phyloP scores from a whole-genome alignment of 306 rosid species.

The Prunus persica region Prunus_persica_NCBIv2 NC_034009.1:11252001-11252500 shows the following conservation, averaged over 20 bases:
- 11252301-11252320: slow-evolving; percentile 82
- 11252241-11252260: slow-evolving; percentile 78
- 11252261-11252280: slow-evolving; percentile 96
- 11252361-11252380: slow-evolving; percentile 62
- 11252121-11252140: slow-evolving; percentile 95
- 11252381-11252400: slow-evolving; percentile 84
- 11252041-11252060: slow-evolving; percentile 78
- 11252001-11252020: slow-evolving; percentile 91
- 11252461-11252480: slow-evolving; percentile 3
- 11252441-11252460: slow-evolving; percentile 23
- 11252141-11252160: slow-evolving; percentile 87
- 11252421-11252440: slow-evolving; percentile 81
- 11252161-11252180: slow-evolving; percentile 80
- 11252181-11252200: slow-evolving; percentile 60
- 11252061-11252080: slow-evolving; percentile 74
- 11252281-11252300: slow-evolving; percentile 94
- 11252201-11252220: slow-evolving; percentile 61
- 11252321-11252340: slow-evolving; percentile 82
- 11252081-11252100: slow-evolving; percentile 83
- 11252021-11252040: slow-evolving; percentile 96
- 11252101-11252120: slow-evolving; percentile 96
- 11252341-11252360: slow-evolving; percentile 66
- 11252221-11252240: slow-evolving; percentile 70
- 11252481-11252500: neutral
- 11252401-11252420: slow-evolving; percentile 91